These are phyloP conservation scores for Melanopsichium pennsylvanicum DNA, from an alignment of 1,284 basidiomycete genomes.

Conservation along the genomic window DNA sequence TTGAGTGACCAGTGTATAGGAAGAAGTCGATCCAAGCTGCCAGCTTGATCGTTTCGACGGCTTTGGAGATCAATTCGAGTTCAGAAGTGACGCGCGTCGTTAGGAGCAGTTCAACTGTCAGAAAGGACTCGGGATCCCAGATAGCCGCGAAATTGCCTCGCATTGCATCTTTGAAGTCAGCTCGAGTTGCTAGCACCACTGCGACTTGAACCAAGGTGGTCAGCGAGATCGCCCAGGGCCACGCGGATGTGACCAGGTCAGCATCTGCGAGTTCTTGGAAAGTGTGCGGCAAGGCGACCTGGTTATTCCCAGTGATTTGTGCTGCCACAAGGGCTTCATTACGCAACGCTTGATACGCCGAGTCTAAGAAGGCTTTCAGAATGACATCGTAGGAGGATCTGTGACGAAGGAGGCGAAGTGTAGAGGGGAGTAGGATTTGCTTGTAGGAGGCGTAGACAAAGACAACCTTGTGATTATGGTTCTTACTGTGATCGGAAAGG, in stretches of 20 bases:
- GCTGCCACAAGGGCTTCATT: constrained; percentile 3
- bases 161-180: constrained; percentile 30
- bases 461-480: constrained; percentile 22
- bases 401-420: constrained; percentile 20
- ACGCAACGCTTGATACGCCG: constrained; percentile 21
- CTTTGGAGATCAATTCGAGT: constrained; percentile 13
- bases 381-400: constrained; percentile 20
- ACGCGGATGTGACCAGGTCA: not conserved
- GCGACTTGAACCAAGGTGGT: constrained; percentile 27
- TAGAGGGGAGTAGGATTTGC: constrained; percentile 13
- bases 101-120: constrained; percentile 15
- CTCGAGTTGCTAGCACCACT: constrained; percentile 9
- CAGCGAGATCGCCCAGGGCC: constrained; percentile 6
- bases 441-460: constrained; percentile 25
- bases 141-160: constrained; percentile 20
- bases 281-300: not conserved
- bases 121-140: constrained; percentile 34
- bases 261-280: constrained; percentile 7
- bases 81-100: constrained; percentile 7
- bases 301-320: not conserved
- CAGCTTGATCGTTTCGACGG: constrained; percentile 21
- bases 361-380: constrained; percentile 27
- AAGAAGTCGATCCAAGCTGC: constrained; percentile 25
- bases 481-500: not conserved
- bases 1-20: not conserved